These are phyloP conservation scores for Peronospora farinosa DNA, from an alignment of 352 stramenopile genomes.

Conservation along the genomic window DNA sequence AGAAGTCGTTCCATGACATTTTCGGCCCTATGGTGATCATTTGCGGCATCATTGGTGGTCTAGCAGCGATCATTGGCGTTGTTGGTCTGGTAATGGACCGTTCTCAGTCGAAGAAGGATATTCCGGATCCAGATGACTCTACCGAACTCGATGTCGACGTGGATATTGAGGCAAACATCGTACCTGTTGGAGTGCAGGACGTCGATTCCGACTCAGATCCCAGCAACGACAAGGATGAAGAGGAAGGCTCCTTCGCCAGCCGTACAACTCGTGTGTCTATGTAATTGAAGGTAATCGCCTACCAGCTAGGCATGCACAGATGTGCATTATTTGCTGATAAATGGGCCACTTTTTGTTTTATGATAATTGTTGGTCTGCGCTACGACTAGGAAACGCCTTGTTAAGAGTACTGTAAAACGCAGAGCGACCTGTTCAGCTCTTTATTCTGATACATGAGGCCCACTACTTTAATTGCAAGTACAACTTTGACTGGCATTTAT, in stretches of 20 bases:
- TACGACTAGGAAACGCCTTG: too few species aligned
- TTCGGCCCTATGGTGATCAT: conserved; percentile 52
- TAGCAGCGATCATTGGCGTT: conserved; percentile 64
- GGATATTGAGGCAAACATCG: conserved; percentile 47
- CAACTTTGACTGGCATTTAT: too few species aligned
- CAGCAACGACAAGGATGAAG: conserved; percentile 36
- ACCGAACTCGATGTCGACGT: conserved; percentile 46
- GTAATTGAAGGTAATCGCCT: conserved; percentile 17
- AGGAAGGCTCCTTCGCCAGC: conserved; percentile 59
- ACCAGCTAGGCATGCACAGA: background rate
- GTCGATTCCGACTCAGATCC: conserved; percentile 48
- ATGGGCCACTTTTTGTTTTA: too few species aligned
- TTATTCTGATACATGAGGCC: too few species aligned
- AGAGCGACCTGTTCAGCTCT: too few species aligned
- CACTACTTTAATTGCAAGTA: too few species aligned
- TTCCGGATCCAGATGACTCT: conserved; percentile 36
- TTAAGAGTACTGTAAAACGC: too few species aligned
- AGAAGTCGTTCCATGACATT: conserved; percentile 38
- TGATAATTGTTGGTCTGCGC: too few species aligned
- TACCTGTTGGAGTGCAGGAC: conserved; percentile 26
- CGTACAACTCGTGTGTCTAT: conserved; percentile 27
- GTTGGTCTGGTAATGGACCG: conserved; percentile 44
- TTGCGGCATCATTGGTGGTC: conserved; percentile 52
- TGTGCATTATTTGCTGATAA: too few species aligned
- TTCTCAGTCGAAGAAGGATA: conserved; percentile 18